Conservation (phyloP, 352 stramenopile species). For the Phytophthora uliginosa region DNA sequence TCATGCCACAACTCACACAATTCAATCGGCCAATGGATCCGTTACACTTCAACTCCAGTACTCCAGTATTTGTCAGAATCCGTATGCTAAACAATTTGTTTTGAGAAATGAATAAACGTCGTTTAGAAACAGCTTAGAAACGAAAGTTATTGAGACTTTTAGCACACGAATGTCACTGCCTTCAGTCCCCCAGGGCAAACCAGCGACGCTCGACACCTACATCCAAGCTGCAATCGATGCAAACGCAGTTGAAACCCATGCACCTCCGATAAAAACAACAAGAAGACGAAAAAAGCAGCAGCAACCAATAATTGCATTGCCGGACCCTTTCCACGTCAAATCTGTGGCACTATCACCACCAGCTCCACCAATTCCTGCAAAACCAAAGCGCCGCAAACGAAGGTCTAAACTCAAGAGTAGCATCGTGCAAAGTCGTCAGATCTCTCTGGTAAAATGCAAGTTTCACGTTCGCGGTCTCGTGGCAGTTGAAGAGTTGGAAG, state of each 20-base stretch:
- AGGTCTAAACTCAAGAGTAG: constrained; percentile 48
- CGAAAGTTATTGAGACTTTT: neutral
- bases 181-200: constrained; percentile 5
- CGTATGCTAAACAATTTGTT: neutral
- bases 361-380: constrained; percentile 12
- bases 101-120: neutral
- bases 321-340: neutral
- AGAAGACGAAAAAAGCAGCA: constrained; percentile 29
- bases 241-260: neutral
- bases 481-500: constrained; percentile 52
- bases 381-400: constrained; percentile 34
- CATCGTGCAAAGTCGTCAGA: constrained; percentile 12
- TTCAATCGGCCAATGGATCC: neutral
- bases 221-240: constrained; percentile 35
- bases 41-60: neutral
- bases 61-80: neutral
- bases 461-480: constrained; percentile 52
- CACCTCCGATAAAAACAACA: constrained; percentile 2
- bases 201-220: constrained; percentile 14
- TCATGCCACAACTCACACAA: constrained; percentile 23
- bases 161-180: constrained; percentile 2
- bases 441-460: neutral
- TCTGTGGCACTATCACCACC: neutral
- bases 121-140: constrained; percentile 1
- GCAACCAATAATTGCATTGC: neutral